phyloP scores from a whole-genome alignment of 192 early-diverging fungal species.

The Entomortierella chlamydospora region DNA sequence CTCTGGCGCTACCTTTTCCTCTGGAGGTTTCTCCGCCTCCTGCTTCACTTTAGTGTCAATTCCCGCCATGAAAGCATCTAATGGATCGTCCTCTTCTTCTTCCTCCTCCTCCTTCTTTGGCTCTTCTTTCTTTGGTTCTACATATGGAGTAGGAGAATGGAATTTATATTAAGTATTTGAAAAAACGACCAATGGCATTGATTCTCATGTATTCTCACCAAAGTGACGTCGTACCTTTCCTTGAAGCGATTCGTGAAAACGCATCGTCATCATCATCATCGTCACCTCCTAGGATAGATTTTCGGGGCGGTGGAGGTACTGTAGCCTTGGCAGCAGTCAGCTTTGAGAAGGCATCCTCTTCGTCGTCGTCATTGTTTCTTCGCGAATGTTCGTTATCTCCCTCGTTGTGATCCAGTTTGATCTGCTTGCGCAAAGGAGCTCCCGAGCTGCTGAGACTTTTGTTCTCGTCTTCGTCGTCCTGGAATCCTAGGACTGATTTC shows the following conservation, averaged over 20 bases:
- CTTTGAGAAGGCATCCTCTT: conserved; percentile 30
- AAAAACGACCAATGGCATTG: background rate
- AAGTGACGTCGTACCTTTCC: conserved; percentile 20
- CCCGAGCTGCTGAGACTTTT: background rate
- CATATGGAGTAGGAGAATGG: background rate
- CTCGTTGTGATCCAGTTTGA: conserved; percentile 28
- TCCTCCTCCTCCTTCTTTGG: conserved; percentile 41
- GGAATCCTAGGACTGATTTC: conserved; percentile 35
- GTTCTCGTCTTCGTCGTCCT: conserved; percentile 23
- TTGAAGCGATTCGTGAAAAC: conserved; percentile 20
- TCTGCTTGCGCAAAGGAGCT: conserved; percentile 33
- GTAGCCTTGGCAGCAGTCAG: background rate
- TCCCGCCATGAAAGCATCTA: conserved; percentile 88
- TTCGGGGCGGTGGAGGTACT: conserved; percentile 25
- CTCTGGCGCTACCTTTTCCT: conserved; percentile 51
- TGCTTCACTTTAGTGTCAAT: conserved; percentile 67
- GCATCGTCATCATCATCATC: conserved; percentile 52
- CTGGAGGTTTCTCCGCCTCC: conserved; percentile 59
- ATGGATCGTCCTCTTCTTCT: conserved; percentile 74
- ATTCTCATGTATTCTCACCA: background rate
- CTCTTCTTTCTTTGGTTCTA: conserved; percentile 31
- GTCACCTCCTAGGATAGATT: conserved; percentile 40
- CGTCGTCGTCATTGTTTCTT: conserved; percentile 26
- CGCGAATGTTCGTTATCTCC: conserved; percentile 1
- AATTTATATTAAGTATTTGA: background rate